These are phyloP conservation scores for Monosporozyma aerobia DNA, from an alignment of 805 yeast species.

Conservation along the genomic window DNA sequence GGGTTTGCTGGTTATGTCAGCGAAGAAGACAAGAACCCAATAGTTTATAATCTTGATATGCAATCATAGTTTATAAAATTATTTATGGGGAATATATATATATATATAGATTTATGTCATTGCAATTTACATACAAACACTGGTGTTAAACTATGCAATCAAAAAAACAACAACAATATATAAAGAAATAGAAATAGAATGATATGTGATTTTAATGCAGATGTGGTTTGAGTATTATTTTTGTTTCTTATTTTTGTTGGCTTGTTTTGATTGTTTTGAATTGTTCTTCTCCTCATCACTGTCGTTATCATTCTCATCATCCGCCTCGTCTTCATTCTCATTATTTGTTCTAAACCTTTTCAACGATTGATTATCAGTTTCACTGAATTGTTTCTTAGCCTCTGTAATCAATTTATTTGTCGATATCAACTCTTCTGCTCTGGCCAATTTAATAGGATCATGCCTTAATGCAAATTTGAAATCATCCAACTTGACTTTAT, in stretches of 20 bases:
- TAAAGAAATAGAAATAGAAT: neutral
- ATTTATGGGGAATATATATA: neutral
- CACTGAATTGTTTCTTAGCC: constrained; percentile 61
- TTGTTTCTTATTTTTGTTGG: constrained; percentile 1
- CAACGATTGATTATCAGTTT: constrained; percentile 40
- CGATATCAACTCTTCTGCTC: constrained; percentile 54
- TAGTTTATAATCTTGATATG: constrained; percentile 15
- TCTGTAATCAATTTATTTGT: constrained; percentile 53
- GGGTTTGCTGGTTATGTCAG: constrained; percentile 39
- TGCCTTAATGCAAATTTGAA: constrained; percentile 59
- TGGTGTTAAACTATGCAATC: neutral
- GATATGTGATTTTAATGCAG: neutral
- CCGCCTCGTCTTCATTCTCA: constrained; percentile 24
- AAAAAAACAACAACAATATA: too few relatives aligned
- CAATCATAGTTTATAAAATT: constrained; percentile 6
- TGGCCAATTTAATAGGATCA: constrained; percentile 59
- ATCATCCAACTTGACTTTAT: constrained; percentile 62
- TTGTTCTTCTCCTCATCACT: neutral
- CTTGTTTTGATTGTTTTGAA: neutral
- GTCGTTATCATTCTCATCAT: constrained; percentile 16
- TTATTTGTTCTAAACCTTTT: constrained; percentile 22
- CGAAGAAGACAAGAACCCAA: constrained; percentile 18
- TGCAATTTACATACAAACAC: neutral
- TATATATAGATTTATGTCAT: neutral
- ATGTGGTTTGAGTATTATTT: neutral